phyloP scores from a whole-genome alignment of 768 basidiomycete species.

The Trametes punicea region DNA sequence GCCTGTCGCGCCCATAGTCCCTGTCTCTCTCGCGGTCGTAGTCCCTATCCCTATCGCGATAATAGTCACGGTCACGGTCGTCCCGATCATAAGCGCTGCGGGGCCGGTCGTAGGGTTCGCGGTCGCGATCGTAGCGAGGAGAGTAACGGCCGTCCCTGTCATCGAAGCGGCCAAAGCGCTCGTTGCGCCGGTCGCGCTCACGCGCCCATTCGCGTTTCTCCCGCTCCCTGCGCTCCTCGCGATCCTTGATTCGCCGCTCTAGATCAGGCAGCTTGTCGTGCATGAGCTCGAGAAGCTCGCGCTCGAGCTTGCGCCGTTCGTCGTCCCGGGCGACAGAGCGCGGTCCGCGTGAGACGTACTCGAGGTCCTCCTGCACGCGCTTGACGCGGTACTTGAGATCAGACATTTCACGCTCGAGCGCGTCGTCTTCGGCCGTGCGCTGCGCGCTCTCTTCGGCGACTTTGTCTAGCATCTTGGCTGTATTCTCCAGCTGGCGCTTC shows the following conservation, averaged over 20 bases:
- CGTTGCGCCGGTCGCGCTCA: conserved; percentile 82
- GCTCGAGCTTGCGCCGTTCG: conserved; percentile 80
- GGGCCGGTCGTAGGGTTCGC: conserved; percentile 34
- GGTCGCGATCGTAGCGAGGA: conserved; percentile 36
- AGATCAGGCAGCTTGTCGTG: conserved; percentile 91
- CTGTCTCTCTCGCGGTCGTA: conserved; percentile 31
- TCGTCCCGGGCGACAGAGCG: conserved; percentile 73
- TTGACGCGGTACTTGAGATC: conserved; percentile 83
- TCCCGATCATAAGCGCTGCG: conserved; percentile 33
- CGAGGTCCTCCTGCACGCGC: conserved; percentile 87
- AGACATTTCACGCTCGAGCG: conserved; percentile 84
- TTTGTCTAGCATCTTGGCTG: conserved; percentile 77
- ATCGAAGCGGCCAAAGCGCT: conserved; percentile 69
- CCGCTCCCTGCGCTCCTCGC: conserved; percentile 71
- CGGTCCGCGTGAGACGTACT: conserved; percentile 77
- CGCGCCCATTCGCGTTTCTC: conserved; percentile 77
- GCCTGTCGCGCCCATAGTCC: conserved; percentile 38
- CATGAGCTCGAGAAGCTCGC: conserved; percentile 80
- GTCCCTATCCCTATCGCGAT: conserved; percentile 37
- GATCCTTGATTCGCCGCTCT: conserved; percentile 75
- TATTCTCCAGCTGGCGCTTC: conserved; percentile 77
- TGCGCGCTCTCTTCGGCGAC: conserved; percentile 58
- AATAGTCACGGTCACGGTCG: conserved; percentile 45
- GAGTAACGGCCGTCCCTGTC: conserved; percentile 42
- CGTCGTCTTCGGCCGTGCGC: conserved; percentile 80